Base-by-base conservation (phyloP, 306 rosid species). In the Oxytropis ochrocephala region DNA sequence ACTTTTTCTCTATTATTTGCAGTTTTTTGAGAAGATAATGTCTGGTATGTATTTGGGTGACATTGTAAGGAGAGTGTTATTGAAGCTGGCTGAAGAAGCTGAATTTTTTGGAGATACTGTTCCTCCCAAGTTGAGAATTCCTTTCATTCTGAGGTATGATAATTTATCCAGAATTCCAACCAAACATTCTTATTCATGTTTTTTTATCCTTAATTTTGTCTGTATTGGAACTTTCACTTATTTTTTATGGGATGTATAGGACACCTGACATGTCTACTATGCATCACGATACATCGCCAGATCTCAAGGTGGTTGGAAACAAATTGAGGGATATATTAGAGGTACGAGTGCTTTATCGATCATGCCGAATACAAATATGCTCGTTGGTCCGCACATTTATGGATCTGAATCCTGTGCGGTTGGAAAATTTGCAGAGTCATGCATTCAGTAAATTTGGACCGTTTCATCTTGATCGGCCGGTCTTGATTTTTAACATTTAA, bases 31-130 rank as follows among this genome's bases (percentile, higher is more conserved):
- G 79, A 95, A 95, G 89, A 60, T 91, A 10, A 84, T 95, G 68
- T 95, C 99, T 80, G 99, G 99, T 18, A 95, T 95, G 99, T 95
- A 95, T 78, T 85, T 95, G 83, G 96, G 97, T 35, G 99, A 95
- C 18, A 83, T 95, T 18, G 85, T 87, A 29, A 90, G 99, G 57
- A 81, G 96, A 86, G 97, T 82, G 69, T 77, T 95, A 73, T 71
- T 82, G 63, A 85, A 71, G 78, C 67, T 95, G 93, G 99, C 97
- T 42, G 97, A 89, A 82, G 92, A 95, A 80, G 97, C 95, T 73
- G 85, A 74, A 8, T 83, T 95, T 64, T 95, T 95, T 51, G 97
- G 99, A 42, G 96, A 89, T 67, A 78, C 72, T 59, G 88, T 91
- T 65, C 97, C 99, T 9, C 83, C 84, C 7, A 95, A 89, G 82